Percentiles rank a stretch among this genome's conserved stretches.
These are phyloP conservation scores for Salix udensis DNA, from an alignment of 345 rosid species.

Conservation along the genomic window DNA sequence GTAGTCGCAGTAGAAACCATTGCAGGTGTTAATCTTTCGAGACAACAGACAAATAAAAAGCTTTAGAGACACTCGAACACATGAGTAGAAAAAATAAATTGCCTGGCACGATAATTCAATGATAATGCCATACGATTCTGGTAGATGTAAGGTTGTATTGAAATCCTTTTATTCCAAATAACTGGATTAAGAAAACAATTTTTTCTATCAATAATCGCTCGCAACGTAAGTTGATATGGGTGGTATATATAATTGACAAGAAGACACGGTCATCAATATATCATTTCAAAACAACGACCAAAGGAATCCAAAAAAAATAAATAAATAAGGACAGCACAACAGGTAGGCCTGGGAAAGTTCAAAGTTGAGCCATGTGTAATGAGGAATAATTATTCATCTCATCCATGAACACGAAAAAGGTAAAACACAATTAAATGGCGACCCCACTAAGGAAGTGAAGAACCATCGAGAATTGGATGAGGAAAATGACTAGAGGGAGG, in stretches of 20 bases:
- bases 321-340: slow-evolving; percentile 17
- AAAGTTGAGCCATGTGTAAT: slow-evolving; percentile 38
- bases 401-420: slow-evolving; percentile 21
- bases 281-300: slow-evolving; percentile 1
- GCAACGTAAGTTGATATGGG: slow-evolving; percentile 9
- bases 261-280: slow-evolving; percentile 14
- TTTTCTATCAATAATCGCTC: slow-evolving; percentile 9
- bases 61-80: background rate
- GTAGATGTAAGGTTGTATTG: background rate
- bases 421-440: slow-evolving; percentile 12
- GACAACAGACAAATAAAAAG: slow-evolving; percentile 5
- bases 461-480: slow-evolving; percentile 18
- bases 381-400: slow-evolving; percentile 32
- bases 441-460: slow-evolving; percentile 26
- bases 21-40: slow-evolving; percentile 85
- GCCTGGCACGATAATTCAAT: background rate
- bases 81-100: background rate
- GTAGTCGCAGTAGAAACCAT: slow-evolving; percentile 96
- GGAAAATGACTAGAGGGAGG: slow-evolving; percentile 25
- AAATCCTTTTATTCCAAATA: background rate
- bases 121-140: slow-evolving; percentile 1
- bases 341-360: slow-evolving; percentile 24
- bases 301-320: slow-evolving; percentile 1
- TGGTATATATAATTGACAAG: slow-evolving; percentile 10
- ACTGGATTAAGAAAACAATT: slow-evolving; percentile 2